Conservation (phyloP, 2,329 filamentous ascomycete genomes). For the Aaosphaeria pasadenensis region DNA sequence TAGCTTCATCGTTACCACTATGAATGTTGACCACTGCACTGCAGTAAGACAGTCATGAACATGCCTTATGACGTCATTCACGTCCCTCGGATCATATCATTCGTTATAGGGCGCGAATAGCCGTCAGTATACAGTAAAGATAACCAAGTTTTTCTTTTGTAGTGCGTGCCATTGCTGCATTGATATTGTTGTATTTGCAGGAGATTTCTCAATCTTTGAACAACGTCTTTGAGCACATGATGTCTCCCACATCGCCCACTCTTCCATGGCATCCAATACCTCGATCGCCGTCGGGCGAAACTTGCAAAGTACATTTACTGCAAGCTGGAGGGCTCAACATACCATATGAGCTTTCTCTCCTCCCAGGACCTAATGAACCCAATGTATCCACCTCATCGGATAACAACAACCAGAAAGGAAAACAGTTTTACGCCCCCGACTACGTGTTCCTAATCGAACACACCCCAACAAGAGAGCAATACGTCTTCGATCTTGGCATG, state of each 20-base stretch:
- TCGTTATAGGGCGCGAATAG: too few species aligned
- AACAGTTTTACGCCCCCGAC: conserved; percentile 22
- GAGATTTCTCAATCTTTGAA: too few species aligned
- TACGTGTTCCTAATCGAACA: conserved; percentile 32
- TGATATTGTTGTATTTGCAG: too few species aligned
- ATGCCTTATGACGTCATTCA: too few species aligned
- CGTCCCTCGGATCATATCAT: too few species aligned
- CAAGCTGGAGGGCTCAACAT: conserved; percentile 43
- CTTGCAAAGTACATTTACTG: conserved; percentile 31
- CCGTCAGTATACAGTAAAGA: too few species aligned
- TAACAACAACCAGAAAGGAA: conserved; percentile 5
- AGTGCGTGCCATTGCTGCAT: too few species aligned
- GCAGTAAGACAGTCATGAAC: too few species aligned
- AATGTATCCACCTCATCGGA: conserved; percentile 28
- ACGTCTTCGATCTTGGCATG: conserved; percentile 56
- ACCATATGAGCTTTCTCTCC: conserved; percentile 45
- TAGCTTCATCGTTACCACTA: too few species aligned
- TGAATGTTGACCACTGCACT: too few species aligned
- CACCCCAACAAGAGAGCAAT: conserved; percentile 29
- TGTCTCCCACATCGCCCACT: neutral
- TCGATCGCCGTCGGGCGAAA: conserved; percentile 10
- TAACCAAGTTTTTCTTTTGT: too few species aligned
- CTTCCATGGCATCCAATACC: conserved; percentile 28
- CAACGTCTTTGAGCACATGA: too few species aligned
- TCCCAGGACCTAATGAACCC: conserved; percentile 42